A percentile compares a stretch with the other conserved stretches of the same genome.
phyloP scores from a whole-genome alignment of 768 basidiomycete genomes.

The Pleurotus tuoliensis region DNA sequence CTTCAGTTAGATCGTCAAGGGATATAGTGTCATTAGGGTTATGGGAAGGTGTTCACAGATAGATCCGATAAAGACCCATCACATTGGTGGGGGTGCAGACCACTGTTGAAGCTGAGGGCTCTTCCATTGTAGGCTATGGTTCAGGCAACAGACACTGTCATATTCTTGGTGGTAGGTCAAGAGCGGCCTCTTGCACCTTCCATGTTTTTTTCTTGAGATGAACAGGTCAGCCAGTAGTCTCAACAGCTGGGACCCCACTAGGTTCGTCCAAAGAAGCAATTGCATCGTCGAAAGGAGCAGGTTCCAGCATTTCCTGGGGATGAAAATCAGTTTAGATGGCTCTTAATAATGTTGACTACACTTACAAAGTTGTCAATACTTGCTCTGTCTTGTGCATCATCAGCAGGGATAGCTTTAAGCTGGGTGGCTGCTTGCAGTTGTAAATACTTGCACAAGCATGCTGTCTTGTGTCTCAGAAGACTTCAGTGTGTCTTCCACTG shows the following conservation, averaged over 20 bases:
- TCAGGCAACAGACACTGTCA: neutral
- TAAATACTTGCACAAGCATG: neutral
- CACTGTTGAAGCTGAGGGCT: neutral
- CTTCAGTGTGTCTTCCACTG: slow-evolving; percentile 7
- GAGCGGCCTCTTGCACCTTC: neutral
- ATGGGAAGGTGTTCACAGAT: neutral
- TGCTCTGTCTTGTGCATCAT: neutral
- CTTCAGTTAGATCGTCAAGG: slow-evolving; percentile 8
- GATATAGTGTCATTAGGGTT: slow-evolving; percentile 7
- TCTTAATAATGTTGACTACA: neutral
- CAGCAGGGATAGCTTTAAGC: neutral
- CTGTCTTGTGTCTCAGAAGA: neutral
- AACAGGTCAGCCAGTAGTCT: neutral
- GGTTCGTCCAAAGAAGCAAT: neutral
- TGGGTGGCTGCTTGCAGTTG: neutral
- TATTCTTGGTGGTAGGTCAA: neutral
- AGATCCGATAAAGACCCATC: slow-evolving; percentile 5
- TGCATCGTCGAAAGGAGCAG: neutral
- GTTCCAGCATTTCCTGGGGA: neutral
- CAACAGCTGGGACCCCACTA: neutral
- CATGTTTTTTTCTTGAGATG: neutral
- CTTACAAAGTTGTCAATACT: neutral
- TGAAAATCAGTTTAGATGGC: neutral
- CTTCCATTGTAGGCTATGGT: neutral
- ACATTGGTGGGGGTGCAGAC: slow-evolving; percentile 7